Conservation (phyloP, 2,329 filamentous ascomycete species). For the Pseudogymnoascus sp. region DNA sequence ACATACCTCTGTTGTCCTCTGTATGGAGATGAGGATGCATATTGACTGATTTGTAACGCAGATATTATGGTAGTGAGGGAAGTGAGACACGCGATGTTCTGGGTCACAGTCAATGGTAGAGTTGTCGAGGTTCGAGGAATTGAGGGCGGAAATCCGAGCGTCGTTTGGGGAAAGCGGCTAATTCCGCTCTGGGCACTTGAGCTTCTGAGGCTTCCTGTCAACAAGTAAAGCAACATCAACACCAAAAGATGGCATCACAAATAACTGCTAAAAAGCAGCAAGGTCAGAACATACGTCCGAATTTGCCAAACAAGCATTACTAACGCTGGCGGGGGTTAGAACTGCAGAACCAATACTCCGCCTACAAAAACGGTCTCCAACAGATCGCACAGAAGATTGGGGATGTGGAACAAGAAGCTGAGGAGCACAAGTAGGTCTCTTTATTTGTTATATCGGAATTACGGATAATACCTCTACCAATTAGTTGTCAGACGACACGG, state of each 20-base stretch:
- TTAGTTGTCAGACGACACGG: neutral
- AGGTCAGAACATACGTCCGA: slow-evolving; percentile 20
- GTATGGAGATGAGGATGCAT: slow-evolving; percentile 99
- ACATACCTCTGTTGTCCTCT: slow-evolving; percentile 76
- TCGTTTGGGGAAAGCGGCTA: neutral
- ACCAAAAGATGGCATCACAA: slow-evolving; percentile 26
- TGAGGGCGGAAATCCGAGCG: neutral
- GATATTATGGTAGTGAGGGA: neutral
- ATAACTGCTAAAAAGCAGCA: slow-evolving; percentile 29
- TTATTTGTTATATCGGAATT: slow-evolving; percentile 9
- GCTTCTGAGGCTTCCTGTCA: slow-evolving; percentile 3
- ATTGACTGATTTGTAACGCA: slow-evolving; percentile 25
- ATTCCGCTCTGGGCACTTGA: neutral
- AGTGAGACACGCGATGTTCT: neutral
- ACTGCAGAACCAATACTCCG: slow-evolving; percentile 71
- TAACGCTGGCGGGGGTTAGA: slow-evolving; percentile 42
- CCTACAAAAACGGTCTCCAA: slow-evolving; percentile 73
- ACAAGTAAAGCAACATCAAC: slow-evolving; percentile 7
- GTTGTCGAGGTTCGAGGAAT: neutral
- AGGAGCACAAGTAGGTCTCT: slow-evolving; percentile 86
- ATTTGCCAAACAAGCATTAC: neutral
- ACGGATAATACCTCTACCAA: neutral
- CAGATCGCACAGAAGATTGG: slow-evolving; percentile 94
- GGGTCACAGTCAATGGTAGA: neutral
- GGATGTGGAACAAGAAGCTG: slow-evolving; percentile 92